Evolutionary conservation across 768 basidiomycete genomes (phyloP).

Genomic region (Brasilioporus rufonigricans): DNA sequence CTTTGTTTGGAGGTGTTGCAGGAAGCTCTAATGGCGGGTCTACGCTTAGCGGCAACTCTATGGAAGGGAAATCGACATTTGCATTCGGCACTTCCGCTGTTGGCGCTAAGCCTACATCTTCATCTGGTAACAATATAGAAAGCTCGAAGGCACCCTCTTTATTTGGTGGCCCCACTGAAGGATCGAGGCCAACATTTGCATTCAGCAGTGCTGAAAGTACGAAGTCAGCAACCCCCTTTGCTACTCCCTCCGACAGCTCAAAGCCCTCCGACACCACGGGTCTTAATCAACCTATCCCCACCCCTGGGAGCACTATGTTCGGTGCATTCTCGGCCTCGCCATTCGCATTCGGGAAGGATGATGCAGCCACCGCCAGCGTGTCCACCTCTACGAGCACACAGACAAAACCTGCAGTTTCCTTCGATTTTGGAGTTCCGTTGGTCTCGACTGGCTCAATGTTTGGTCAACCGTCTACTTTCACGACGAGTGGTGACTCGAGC

Average conservation of each 20-base stretch:
- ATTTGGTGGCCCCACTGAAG: slow-evolving; percentile 5
- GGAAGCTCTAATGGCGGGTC: slow-evolving; percentile 2
- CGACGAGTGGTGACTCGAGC: slow-evolving; percentile 3
- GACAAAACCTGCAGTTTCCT: slow-evolving; percentile 30
- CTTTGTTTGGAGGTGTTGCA: slow-evolving; percentile 15
- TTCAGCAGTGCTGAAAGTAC: slow-evolving; percentile 10
- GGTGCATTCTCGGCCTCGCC: slow-evolving; percentile 4
- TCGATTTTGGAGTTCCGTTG: slow-evolving; percentile 16
- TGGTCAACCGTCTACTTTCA: slow-evolving; percentile 7
- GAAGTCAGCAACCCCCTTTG: neutral
- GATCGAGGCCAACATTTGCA: slow-evolving; percentile 5
- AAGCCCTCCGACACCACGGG: neutral
- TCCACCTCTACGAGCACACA: slow-evolving; percentile 15
- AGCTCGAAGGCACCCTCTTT: neutral
- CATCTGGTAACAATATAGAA: slow-evolving; percentile 7
- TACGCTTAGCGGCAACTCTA: too few relatives aligned
- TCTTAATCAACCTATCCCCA: neutral
- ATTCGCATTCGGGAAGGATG: slow-evolving; percentile 18
- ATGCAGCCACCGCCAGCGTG: slow-evolving; percentile 2
- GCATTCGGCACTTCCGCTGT: slow-evolving; percentile 11
- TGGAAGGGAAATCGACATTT: slow-evolving; percentile 15
- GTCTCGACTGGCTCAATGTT: slow-evolving; percentile 3
- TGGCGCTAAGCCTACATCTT: slow-evolving; percentile 13
- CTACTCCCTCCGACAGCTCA: neutral
- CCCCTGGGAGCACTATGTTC: slow-evolving; percentile 8